Base-by-base conservation (phyloP, 257 asterid species). In the Solanum pennellii region DNA sequence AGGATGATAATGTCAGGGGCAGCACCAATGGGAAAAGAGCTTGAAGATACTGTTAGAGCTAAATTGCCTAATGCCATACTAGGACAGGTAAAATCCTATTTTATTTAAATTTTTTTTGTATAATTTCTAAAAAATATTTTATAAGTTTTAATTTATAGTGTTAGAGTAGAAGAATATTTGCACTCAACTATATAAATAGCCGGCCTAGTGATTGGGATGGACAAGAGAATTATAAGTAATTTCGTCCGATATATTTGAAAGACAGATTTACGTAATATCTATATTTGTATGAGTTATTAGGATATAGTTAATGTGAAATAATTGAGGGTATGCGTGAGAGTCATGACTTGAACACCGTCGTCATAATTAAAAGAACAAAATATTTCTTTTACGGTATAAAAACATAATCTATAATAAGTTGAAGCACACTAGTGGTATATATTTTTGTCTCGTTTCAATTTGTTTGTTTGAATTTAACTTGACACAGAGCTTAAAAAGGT, bases 21-120 rank as follows among this genome's bases (percentile, higher is more conserved):
- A 23, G 93, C 93, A 14, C 93, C 93, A 33, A 85, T 89, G 87
- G 93, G 92, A 84, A 89, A 84, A 86, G 91, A 91, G 65, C 93
- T 91, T 56, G 93, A 91, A 71, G 92, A 89, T 86, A 80, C 79
- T 29, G 89, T 91, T 56, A 85, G 92, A 87, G 87, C 91, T 13
- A 89, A 88, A 88, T 83, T 91, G 82, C 93, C 93, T 1, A 89
- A 89, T 44, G 92, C 93, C 27, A 87, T 42, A 41, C 88, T 91
- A 88, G 93, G 93, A 44, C 93, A 91, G 92, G 93, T 91, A 85
- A 13, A 80, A 9, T 47, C 23, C 29, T 42, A n/a, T 39, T 2
- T 47, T 39, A 3, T 33, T 1, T 21, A 0, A 39, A 49, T 56
- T 1, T 47, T 47, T 44, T 23, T 74, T 39, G 25, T 7, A 72